Conservation (phyloP, 257 asterid genomes). For the Cynanchum wilfordii region DNA sequence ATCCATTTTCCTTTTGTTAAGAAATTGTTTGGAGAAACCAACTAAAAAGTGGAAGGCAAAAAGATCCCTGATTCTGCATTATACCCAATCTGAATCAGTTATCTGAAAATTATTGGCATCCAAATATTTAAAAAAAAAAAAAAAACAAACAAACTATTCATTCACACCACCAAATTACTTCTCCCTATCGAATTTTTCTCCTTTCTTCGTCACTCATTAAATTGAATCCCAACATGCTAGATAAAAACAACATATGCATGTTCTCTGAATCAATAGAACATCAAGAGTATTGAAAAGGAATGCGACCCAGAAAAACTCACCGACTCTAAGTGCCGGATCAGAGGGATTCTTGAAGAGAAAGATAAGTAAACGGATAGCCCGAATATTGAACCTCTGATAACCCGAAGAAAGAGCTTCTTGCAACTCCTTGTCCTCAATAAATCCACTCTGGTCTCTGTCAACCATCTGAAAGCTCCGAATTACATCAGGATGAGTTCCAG, state of each 20-base stretch:
- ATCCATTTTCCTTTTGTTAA: not conserved
- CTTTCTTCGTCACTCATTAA: not conserved
- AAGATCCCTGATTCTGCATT: not conserved
- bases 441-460: constrained; percentile 69
- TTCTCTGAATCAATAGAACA: not conserved
- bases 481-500: constrained; percentile 72
- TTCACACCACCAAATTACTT: not conserved
- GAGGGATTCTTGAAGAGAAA: constrained; percentile 54
- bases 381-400: constrained; percentile 50
- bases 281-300: not conserved
- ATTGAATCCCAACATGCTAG: not conserved
- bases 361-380: constrained; percentile 70
- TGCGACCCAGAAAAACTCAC: constrained; percentile 25
- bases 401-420: constrained; percentile 56
- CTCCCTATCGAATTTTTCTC: not conserved
- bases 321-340: constrained; percentile 50
- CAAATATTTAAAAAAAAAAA: not conserved
- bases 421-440: constrained; percentile 68
- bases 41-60: not conserved
- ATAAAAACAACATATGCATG: not conserved
- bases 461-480: constrained; percentile 79
- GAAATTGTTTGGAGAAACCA: not conserved
- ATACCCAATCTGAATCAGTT: not conserved
- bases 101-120: not conserved
- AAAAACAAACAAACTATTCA: not conserved